A percentile compares a stretch with the other conserved stretches of the same genome.
These are phyloP conservation scores for Diutina sp. DNA, from an alignment of 1,139 yeast species.

Conservation along the genomic window DNA sequence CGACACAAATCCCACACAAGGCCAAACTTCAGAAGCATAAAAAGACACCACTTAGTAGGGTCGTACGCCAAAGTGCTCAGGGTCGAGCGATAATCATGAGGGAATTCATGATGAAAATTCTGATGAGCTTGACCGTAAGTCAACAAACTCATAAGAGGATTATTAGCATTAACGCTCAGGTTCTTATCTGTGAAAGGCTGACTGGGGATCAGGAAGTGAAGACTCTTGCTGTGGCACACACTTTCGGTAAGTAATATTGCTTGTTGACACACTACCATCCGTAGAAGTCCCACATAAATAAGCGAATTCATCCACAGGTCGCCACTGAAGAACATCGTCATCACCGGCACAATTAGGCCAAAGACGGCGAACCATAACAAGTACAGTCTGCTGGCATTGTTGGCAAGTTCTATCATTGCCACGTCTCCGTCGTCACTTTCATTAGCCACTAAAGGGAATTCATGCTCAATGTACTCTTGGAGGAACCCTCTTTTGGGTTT, in stretches of 20 bases:
- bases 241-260: slow-evolving; percentile 45
- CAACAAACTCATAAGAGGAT: slow-evolving; percentile 39
- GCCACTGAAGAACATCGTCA: slow-evolving; percentile 23
- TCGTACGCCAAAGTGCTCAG: slow-evolving; percentile 41
- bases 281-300: slow-evolving; percentile 47
- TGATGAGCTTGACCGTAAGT: slow-evolving; percentile 57
- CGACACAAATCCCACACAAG: slow-evolving; percentile 24
- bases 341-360: slow-evolving; percentile 36
- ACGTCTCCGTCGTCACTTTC: slow-evolving; percentile 12
- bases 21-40: slow-evolving; percentile 25
- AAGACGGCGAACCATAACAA: slow-evolving; percentile 28
- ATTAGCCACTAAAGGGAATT: slow-evolving; percentile 19
- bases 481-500: slow-evolving; percentile 33
- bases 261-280: slow-evolving; percentile 48
- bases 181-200: slow-evolving; percentile 57
- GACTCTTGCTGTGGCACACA: slow-evolving; percentile 36
- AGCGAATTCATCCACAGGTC: slow-evolving; percentile 44
- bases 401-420: slow-evolving; percentile 18
- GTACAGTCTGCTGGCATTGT: slow-evolving; percentile 49
- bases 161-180: slow-evolving; percentile 33
- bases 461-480: slow-evolving; percentile 25
- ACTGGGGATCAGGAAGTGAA: slow-evolving; percentile 30
- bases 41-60: slow-evolving; percentile 54
- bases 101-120: slow-evolving; percentile 66
- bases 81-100: slow-evolving; percentile 48